Conservation (phyloP, 2,329 filamentous ascomycete species). For the Neocatenulostroma microsporum region DNA sequence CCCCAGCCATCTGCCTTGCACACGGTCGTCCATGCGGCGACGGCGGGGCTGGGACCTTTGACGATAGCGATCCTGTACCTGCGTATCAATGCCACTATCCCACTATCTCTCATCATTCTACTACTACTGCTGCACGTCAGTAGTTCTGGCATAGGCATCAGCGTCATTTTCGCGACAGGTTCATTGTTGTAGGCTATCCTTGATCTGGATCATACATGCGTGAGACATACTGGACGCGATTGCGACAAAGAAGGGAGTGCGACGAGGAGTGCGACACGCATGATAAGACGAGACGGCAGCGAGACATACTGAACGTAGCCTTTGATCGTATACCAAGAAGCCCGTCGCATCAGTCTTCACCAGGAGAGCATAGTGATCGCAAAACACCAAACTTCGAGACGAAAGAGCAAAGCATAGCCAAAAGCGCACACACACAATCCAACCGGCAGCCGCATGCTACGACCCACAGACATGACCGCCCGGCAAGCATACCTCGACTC, state of each 20-base stretch:
- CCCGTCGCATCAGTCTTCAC: slow-evolving; percentile 8
- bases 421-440: slow-evolving; percentile 1
- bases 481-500: slow-evolving; percentile 19
- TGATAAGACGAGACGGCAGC: slow-evolving; percentile 6
- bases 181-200: slow-evolving; percentile 1
- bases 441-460: slow-evolving; percentile 10
- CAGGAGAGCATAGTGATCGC: no score
- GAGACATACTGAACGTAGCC: not conserved
- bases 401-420: not conserved
- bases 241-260: slow-evolving; percentile 3
- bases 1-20: slow-evolving; percentile 3
- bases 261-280: slow-evolving; percentile 7
- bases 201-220: slow-evolving; percentile 10
- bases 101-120: not conserved
- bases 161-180: slow-evolving; percentile 15
- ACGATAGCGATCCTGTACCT: slow-evolving; percentile 4
- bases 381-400: not conserved
- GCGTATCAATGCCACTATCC: slow-evolving; percentile 2
- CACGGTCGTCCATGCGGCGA: slow-evolving; percentile 2
- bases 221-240: slow-evolving; percentile 8
- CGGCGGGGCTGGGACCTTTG: slow-evolving; percentile 2
- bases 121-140: not conserved
- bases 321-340: not conserved
- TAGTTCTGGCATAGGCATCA: slow-evolving; percentile 9
- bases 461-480: slow-evolving; percentile 14